A percentile compares a stretch with the other conserved stretches of the same genome.
These are phyloP conservation scores for Daedaleopsis nitida DNA, from an alignment of 768 basidiomycete genomes.

Conservation along the genomic window DNA sequence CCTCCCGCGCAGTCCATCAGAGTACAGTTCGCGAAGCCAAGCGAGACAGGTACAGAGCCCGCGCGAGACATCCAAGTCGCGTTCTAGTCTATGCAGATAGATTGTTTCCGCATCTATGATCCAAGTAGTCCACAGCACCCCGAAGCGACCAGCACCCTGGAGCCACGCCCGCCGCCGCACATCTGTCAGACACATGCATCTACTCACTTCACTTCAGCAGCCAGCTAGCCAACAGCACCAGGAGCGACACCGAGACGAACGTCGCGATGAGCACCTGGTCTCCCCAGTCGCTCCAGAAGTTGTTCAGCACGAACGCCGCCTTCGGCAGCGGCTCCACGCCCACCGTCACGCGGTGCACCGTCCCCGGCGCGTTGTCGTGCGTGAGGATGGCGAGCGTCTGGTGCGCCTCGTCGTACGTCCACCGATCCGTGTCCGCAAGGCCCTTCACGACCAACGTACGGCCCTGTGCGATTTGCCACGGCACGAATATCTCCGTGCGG, in stretches of 20 bases:
- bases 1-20: too few relatives aligned
- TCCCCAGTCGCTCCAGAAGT: conserved; percentile 64
- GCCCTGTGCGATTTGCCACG: conserved; percentile 58
- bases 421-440: conserved; percentile 50
- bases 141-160: too few relatives aligned
- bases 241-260: conserved; percentile 12
- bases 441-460: conserved; percentile 62
- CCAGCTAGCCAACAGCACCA: conserved; percentile 5
- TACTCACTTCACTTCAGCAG: background rate
- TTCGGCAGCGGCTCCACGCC: conserved; percentile 55
- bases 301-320: conserved; percentile 57
- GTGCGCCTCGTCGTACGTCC: conserved; percentile 58
- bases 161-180: too few relatives aligned
- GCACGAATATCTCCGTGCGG: conserved; percentile 85
- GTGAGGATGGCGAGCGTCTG: conserved; percentile 77
- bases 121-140: background rate
- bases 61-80: too few relatives aligned
- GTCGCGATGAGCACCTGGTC: conserved; percentile 10
- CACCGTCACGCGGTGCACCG: conserved; percentile 53
- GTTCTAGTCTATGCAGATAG: too few relatives aligned
- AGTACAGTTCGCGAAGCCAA: too few relatives aligned
- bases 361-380: conserved; percentile 43
- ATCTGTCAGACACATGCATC: too few relatives aligned
- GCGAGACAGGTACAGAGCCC: too few relatives aligned
- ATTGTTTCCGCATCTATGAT: too few relatives aligned